Base-by-base conservation (phyloP, 2,329 filamentous ascomycete genomes). In the Nemania bipapillata region DNA sequence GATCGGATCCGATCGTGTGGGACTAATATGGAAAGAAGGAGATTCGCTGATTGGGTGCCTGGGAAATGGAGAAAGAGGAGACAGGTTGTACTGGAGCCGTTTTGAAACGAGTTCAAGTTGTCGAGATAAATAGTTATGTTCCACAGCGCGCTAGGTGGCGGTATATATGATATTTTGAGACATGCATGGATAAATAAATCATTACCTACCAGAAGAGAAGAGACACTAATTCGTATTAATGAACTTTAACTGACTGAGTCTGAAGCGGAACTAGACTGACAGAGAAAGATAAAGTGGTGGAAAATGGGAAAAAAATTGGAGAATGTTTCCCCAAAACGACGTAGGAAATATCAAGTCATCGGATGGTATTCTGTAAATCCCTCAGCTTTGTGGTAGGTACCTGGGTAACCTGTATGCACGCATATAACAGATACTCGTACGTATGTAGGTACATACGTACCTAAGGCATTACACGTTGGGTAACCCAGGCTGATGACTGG, bases 351-450 rank as follows among this genome's bases (percentile, higher is more conserved):
- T 60, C 11, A 56, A 53, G 56, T 65, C 65, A 65, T 56, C 42
- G 28, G 61, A 49, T 4, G 30, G 26, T 28, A 6, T 20, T 32
- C 17, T 32, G 49, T 57, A 64, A 65, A 68, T 65, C 28, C 55
- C 65, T 65, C 65, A 68, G 35, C 45, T 56, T 15, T 49, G 54
- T 65, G 42, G 53, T 60, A 20, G 17, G 40, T 45, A 45, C n/a
- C n/a, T n/a, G n/a, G n/a, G n/a, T n/a, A n/a, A n/a, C n/a, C n/a
- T n/a, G n/a, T n/a, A n/a, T n/a, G n/a, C n/a, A n/a, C n/a, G n/a
- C n/a, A n/a, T n/a, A n/a, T n/a, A n/a, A n/a, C n/a, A n/a, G n/a
- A n/a, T n/a, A n/a, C n/a, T n/a, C n/a, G n/a, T n/a, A n/a, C n/a
- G n/a, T n/a, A n/a, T n/a, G n/a, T n/a, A n/a, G n/a, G 8, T 12